A percentile compares a stretch with the other conserved stretches of the same genome.
phyloP scores from a whole-genome alignment of 305 asterid genomes.

The Fraxinus nigra region DNA sequence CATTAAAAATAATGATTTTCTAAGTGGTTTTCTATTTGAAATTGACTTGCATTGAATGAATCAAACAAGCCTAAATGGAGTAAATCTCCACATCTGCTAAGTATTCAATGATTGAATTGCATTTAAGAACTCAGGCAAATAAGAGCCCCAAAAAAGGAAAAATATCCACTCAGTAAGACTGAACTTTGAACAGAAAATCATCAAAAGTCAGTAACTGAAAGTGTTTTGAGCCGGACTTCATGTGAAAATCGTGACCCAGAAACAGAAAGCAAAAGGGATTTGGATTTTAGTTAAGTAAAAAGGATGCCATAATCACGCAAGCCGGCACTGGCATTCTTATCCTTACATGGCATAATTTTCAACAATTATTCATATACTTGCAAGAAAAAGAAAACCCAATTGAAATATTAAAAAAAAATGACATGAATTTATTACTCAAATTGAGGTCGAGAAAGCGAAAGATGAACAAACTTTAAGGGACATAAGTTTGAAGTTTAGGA shows the following conservation, averaged over 20 bases:
- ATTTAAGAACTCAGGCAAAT: slow-evolving; percentile 13
- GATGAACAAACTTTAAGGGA: slow-evolving; percentile 20
- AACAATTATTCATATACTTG: neutral
- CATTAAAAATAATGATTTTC: slow-evolving; percentile 15
- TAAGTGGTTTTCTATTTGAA: slow-evolving; percentile 2
- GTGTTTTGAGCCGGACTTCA: slow-evolving; percentile 27
- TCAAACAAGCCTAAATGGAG: neutral
- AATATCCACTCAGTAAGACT: slow-evolving; percentile 15
- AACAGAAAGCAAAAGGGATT: slow-evolving; percentile 6
- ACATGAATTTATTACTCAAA: neutral
- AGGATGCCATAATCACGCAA: slow-evolving; percentile 34
- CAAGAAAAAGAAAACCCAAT: slow-evolving; percentile 7
- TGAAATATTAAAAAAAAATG: neutral
- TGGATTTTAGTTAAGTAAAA: slow-evolving; percentile 17
- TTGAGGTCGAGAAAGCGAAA: slow-evolving; percentile 20
- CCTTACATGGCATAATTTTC: slow-evolving; percentile 23
- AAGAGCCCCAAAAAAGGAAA: slow-evolving; percentile 9
- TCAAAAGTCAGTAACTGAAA: slow-evolving; percentile 41
- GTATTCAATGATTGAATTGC: slow-evolving; percentile 24
- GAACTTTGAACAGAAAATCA: neutral
- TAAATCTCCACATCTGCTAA: neutral
- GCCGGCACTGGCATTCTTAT: slow-evolving; percentile 29
- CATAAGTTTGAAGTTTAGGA: slow-evolving; percentile 20
- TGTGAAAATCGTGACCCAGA: slow-evolving; percentile 29
- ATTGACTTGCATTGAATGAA: neutral